Evolutionary conservation across 1,284 basidiomycete genomes (phyloP).

Genomic region (Phylloboletellus chloephorus): DNA sequence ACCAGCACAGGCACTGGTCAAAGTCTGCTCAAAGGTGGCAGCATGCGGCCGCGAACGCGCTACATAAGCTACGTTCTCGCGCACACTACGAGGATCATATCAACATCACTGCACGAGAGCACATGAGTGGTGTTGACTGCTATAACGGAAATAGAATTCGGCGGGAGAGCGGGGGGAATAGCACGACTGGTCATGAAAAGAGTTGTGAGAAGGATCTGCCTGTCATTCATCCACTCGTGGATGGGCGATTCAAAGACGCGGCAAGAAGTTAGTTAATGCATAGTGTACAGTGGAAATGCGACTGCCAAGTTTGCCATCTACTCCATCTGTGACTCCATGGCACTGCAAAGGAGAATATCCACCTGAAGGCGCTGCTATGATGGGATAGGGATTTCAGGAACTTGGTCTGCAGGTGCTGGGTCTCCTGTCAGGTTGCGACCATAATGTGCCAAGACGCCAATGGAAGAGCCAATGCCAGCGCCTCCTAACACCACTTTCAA

Average conservation of each 20-base stretch:
- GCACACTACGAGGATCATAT: conserved; percentile 58
- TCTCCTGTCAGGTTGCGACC: conserved; percentile 48
- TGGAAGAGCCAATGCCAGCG: conserved; percentile 56
- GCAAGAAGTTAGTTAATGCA: conserved; percentile 32
- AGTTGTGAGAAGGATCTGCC: conserved; percentile 50
- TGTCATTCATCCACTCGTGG: conserved; percentile 62
- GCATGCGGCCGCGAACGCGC: conserved; percentile 39
- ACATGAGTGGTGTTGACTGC: conserved; percentile 74
- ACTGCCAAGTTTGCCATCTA: neutral
- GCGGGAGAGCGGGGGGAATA: conserved; percentile 28
- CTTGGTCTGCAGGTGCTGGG: conserved; percentile 36
- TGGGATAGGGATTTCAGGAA: conserved; percentile 27
- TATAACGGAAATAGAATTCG: conserved; percentile 56
- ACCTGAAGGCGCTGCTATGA: conserved; percentile 4
- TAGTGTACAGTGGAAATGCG: conserved; percentile 9
- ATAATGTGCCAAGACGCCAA: conserved; percentile 54
- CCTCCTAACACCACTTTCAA: conserved; percentile 60
- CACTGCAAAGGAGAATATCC: neutral
- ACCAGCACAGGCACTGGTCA: conserved; percentile 14
- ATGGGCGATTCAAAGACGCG: conserved; percentile 67
- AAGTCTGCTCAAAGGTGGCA: conserved; percentile 45
- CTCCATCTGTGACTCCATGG: neutral
- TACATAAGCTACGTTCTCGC: conserved; percentile 45
- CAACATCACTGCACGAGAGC: conserved; percentile 57
- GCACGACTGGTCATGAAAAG: conserved; percentile 25